phyloP scores from a whole-genome alignment of 2,329 filamentous ascomycete species.

The Thielaviopsis euricoi region DNA sequence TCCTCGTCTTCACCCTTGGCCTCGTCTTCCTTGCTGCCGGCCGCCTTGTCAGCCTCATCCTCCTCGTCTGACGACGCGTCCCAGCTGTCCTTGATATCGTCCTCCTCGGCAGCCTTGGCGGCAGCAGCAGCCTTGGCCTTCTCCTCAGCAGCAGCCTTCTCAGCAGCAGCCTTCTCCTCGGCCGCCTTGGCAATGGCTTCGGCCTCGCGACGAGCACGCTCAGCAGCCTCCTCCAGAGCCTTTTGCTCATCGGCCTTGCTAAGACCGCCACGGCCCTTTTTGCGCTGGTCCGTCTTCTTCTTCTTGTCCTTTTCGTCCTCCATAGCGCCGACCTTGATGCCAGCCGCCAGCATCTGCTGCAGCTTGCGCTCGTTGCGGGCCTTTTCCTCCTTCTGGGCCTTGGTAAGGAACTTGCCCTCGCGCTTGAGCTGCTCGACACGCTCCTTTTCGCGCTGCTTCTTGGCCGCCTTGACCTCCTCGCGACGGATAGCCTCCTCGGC shows the following conservation, averaged over 20 bases:
- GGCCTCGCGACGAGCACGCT: constrained; percentile 51
- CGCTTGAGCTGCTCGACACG: constrained; percentile 76
- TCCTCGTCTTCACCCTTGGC: constrained; percentile 20
- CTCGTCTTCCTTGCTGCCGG: constrained; percentile 15
- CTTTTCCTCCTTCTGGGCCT: constrained; percentile 72
- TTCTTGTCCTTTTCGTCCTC: constrained; percentile 37
- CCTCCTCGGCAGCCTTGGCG: constrained; percentile 47
- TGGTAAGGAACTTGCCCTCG: constrained; percentile 73
- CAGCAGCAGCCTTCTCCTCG: constrained; percentile 40
- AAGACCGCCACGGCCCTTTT: constrained; percentile 40
- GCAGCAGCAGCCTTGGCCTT: constrained; percentile 37
- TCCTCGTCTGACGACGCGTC: constrained; percentile 72
- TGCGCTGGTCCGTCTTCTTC: constrained; percentile 79
- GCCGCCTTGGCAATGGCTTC: constrained; percentile 48
- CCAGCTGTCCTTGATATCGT: constrained; percentile 86
- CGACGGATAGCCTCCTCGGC: constrained; percentile 52
- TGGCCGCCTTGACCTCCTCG: constrained; percentile 58
- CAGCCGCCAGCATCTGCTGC: constrained; percentile 70
- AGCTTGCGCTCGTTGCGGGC: constrained; percentile 62
- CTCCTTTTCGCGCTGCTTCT: constrained; percentile 78
- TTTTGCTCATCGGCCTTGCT: constrained; percentile 52
- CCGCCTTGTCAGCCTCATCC: constrained; percentile 21
- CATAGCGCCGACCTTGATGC: constrained; percentile 52
- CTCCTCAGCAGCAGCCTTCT: constrained; percentile 40
- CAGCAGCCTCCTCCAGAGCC: constrained; percentile 60